Evolutionary conservation across 352 stramenopile species (phyloP).

Genomic region (Peronospora farinosa): DNA sequence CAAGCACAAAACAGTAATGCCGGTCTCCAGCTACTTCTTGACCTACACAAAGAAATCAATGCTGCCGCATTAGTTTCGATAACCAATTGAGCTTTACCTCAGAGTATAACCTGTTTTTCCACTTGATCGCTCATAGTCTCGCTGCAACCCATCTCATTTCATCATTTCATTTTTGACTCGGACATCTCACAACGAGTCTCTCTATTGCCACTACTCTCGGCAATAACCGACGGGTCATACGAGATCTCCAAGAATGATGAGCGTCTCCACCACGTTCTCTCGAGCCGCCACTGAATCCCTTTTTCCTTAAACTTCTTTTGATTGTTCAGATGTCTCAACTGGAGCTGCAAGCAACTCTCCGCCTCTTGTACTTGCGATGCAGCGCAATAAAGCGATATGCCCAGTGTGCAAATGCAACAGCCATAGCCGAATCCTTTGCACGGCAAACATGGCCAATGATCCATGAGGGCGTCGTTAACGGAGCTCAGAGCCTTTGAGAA

Average conservation of each 20-base stretch:
- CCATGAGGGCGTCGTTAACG: slow-evolving; percentile 76
- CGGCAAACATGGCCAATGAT: slow-evolving; percentile 82
- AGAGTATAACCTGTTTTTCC: slow-evolving; percentile 37
- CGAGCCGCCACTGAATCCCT: slow-evolving; percentile 58
- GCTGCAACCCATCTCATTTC: neutral
- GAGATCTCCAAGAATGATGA: slow-evolving; percentile 66
- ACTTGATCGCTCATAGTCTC: slow-evolving; percentile 4
- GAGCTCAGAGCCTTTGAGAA: slow-evolving; percentile 55
- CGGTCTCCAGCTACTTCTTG: too few relatives aligned
- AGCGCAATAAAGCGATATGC: slow-evolving; percentile 77
- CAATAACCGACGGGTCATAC: neutral
- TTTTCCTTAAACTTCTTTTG: slow-evolving; percentile 50
- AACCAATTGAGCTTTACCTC: too few relatives aligned
- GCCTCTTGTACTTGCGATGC: slow-evolving; percentile 67
- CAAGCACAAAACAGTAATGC: too few relatives aligned
- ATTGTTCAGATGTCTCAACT: slow-evolving; percentile 67
- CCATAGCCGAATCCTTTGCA: slow-evolving; percentile 75
- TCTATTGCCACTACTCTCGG: neutral
- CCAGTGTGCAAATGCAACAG: slow-evolving; percentile 78
- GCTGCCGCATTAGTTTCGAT: too few relatives aligned
- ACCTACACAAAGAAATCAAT: too few relatives aligned
- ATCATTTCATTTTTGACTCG: neutral
- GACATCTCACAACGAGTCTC: neutral
- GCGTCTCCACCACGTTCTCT: slow-evolving; percentile 64
- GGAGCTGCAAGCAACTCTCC: slow-evolving; percentile 51